Base-by-base conservation (phyloP, 306 rosid genomes). In the Glycine soja region DNA sequence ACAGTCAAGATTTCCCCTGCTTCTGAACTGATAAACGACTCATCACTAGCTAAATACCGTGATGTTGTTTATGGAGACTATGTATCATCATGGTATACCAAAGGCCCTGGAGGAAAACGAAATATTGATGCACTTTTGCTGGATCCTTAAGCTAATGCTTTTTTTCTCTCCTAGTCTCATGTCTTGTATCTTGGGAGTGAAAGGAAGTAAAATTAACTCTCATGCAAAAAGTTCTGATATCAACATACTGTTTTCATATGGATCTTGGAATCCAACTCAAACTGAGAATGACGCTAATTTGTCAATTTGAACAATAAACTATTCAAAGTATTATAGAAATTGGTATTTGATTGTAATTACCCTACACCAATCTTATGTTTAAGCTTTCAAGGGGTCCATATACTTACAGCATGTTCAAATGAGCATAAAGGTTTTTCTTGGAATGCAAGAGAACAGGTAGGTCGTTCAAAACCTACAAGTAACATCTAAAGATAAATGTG, bases 41-140 rank as follows among this genome's bases (percentile, higher is more conserved):
- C 91, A 6, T 84, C 85, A 14, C 91, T 91, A 16, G 86, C 88
- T n/a, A 80, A 87, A 52, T 95, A 85, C 78, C 86, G 83, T 1
- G 97, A 79, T 80, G 91, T 91, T 77, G 75, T 90, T 32, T 95
- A 93, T n/a, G 94, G 97, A 43, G 98, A 95, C 66, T 86, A 87
- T 65, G 89, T 86, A 5, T 80, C 81, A 4, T 90, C 94, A 19
- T 91, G 99, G 98, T 93, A 95, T 70, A 87, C 97, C 15, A 89
- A 91, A 59, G 98, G 98, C 57, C 99, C 98, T 0, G 91, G 81
- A 54, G 99, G 99, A 50, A 95, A 88, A 72, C 87, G 99, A 63
- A 93, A 93, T 10, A 72, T 91, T 3, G 97, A 93, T 58, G 90
- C 94, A 8, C 91, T 95, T 74, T 0, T 86, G 76, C 84, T 90